A percentile compares a stretch with the other conserved stretches of the same genome.
Conservation (phyloP, 225 moss, liverwort and hornwort species). For the Marchantia paleacea region DNA sequence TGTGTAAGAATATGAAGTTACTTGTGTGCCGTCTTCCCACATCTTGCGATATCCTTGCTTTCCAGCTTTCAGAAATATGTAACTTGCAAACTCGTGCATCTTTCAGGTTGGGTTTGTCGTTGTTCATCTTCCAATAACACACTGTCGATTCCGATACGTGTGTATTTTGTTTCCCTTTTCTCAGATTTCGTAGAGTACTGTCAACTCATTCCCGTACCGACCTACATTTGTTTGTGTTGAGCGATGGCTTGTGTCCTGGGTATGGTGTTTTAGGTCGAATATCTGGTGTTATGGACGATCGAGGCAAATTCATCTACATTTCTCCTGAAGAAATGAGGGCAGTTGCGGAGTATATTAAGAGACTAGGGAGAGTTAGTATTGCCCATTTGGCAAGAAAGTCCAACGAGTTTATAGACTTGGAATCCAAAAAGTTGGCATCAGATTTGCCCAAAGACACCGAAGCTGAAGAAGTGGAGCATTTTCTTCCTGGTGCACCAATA, state of each 20-base stretch:
- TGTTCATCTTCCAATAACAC: no score
- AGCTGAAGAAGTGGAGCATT: slow-evolving; percentile 23
- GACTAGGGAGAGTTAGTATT: slow-evolving; percentile 90
- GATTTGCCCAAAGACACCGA: slow-evolving; percentile 37
- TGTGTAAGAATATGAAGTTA: neutral
- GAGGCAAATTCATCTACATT: slow-evolving; percentile 95
- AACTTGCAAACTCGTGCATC: no score
- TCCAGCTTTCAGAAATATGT: neutral
- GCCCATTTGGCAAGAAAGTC: slow-evolving; percentile 87
- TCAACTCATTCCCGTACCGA: no score
- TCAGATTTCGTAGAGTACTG: no score
- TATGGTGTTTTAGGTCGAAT: slow-evolving; percentile 64
- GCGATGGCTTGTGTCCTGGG: neutral
- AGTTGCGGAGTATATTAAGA: slow-evolving; percentile 92
- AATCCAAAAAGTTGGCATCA: slow-evolving; percentile 63
- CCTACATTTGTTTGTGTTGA: neutral
- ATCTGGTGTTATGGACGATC: slow-evolving; percentile 97
- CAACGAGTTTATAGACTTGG: slow-evolving; percentile 92
- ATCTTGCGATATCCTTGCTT: neutral
- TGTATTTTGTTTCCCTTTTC: no score
- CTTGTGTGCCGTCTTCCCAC: no score
- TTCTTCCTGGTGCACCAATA: slow-evolving; percentile 24
- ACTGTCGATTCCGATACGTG: no score
- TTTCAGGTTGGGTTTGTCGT: no score
- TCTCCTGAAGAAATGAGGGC: slow-evolving; percentile 98